A percentile compares a stretch with the other conserved stretches of the same genome.
Evolutionary conservation across 2,329 filamentous ascomycete genomes (phyloP).

Genomic region (Zasmidium angulare): DNA sequence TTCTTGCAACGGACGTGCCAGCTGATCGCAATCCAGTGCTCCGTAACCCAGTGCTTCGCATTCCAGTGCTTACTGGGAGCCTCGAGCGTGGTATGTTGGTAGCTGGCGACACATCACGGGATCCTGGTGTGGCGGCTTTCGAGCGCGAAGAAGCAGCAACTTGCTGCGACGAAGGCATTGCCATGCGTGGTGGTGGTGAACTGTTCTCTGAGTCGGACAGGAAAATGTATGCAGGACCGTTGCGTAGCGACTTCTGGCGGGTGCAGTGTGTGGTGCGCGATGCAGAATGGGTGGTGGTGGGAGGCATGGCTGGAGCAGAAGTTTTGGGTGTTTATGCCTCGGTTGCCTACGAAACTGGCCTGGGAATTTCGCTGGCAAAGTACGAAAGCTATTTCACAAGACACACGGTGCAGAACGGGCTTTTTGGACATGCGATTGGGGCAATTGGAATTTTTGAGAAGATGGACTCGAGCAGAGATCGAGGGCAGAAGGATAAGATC

Average conservation of each 20-base stretch:
- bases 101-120: too few species aligned
- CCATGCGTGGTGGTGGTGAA: conserved; percentile 3
- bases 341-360: too few species aligned
- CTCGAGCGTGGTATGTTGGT: too few species aligned
- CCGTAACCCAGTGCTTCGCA: too few species aligned
- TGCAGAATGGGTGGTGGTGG: neutral
- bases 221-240: neutral
- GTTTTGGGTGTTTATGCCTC: too few species aligned
- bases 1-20: neutral
- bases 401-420: too few species aligned
- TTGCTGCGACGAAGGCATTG: neutral
- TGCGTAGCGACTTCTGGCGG: neutral
- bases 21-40: too few species aligned
- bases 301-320: neutral
- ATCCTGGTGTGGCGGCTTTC: too few species aligned
- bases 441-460: neutral
- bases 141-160: too few species aligned
- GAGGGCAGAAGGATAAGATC: neutral
- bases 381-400: neutral
- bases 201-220: neutral
- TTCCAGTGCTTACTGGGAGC: too few species aligned
- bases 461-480: neutral
- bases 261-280: neutral
- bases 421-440: neutral
- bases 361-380: neutral